phyloP scores from a whole-genome alignment of 2,329 filamentous ascomycete species.

The Fusarium abutilonis region DNA sequence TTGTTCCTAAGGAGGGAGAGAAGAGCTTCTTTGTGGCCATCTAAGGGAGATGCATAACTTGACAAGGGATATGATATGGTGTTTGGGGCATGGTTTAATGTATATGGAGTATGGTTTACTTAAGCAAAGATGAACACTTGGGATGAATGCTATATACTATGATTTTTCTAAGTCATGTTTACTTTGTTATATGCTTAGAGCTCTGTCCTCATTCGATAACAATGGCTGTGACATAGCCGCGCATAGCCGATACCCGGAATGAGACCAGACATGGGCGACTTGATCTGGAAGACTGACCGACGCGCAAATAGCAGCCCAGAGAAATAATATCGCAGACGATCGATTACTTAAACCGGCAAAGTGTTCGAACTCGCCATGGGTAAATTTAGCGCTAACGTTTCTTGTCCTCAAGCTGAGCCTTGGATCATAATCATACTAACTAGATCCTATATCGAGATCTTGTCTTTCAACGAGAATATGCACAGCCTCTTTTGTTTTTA shows the following conservation, averaged over 20 bases:
- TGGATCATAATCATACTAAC: not conserved
- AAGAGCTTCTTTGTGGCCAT: slow-evolving; percentile 82
- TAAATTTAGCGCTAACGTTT: slow-evolving; percentile 20
- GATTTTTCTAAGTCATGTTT: not conserved
- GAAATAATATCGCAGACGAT: slow-evolving; percentile 31
- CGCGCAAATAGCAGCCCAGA: not conserved
- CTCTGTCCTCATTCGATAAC: too few species aligned
- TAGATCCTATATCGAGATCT: too few species aligned
- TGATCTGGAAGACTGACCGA: slow-evolving; percentile 2
- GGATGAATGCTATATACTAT: not conserved
- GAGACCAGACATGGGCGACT: not conserved
- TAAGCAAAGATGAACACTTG: not conserved
- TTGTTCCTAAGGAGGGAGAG: slow-evolving; percentile 78
- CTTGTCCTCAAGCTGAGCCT: slow-evolving; percentile 8
- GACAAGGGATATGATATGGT: not conserved
- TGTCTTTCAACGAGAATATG: too few species aligned
- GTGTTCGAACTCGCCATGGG: slow-evolving; percentile 16
- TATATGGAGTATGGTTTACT: not conserved
- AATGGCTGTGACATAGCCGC: too few species aligned
- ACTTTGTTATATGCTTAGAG: too few species aligned
- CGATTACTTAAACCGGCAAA: slow-evolving; percentile 35
- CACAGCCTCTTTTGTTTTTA: too few species aligned
- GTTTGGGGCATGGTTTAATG: not conserved
- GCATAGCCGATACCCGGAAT: too few species aligned
- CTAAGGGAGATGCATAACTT: slow-evolving; percentile 44